phyloP scores from a whole-genome alignment of 208 protist species.

The Trypanosoma avium region DNA sequence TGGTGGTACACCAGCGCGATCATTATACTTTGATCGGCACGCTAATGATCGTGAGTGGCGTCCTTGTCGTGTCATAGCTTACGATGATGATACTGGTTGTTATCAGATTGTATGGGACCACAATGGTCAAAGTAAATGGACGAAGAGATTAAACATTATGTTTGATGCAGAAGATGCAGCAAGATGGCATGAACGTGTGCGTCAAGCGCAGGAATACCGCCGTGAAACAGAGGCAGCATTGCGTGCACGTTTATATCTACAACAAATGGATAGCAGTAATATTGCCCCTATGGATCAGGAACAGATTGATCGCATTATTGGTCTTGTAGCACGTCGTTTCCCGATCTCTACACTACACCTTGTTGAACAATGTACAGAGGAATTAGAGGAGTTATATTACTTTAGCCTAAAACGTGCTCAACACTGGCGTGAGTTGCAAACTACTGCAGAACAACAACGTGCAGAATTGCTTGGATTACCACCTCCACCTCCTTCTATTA shows the following conservation, averaged over 20 bases:
- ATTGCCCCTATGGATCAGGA: constrained; percentile 76
- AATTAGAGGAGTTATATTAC: constrained; percentile 83
- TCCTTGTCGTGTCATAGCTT: constrained; percentile 67
- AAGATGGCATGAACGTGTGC: constrained; percentile 74
- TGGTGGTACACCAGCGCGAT: constrained; percentile 77
- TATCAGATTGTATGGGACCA: constrained; percentile 77
- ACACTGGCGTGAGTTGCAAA: constrained; percentile 70
- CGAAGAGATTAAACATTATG: constrained; percentile 86
- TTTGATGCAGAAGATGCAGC: constrained; percentile 84
- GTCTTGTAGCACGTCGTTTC: constrained; percentile 72
- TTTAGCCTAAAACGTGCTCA: constrained; percentile 75
- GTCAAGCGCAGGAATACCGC: constrained; percentile 68
- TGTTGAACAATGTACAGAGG: constrained; percentile 69
- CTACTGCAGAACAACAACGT: constrained; percentile 67
- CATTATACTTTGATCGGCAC: constrained; percentile 65
- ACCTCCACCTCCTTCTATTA: constrained; percentile 19
- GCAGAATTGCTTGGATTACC: constrained; percentile 40
- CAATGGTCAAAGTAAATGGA: constrained; percentile 79
- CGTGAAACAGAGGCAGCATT: constrained; percentile 68
- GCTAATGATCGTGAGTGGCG: constrained; percentile 50
- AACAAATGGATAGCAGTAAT: constrained; percentile 47
- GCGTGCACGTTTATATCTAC: constrained; percentile 76
- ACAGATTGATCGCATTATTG: constrained; percentile 87
- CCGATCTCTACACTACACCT: constrained; percentile 70
- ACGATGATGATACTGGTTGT: constrained; percentile 55